Evolutionary conservation across 768 basidiomycete genomes (phyloP).

Genomic region (Lentinus brumalis): DNA sequence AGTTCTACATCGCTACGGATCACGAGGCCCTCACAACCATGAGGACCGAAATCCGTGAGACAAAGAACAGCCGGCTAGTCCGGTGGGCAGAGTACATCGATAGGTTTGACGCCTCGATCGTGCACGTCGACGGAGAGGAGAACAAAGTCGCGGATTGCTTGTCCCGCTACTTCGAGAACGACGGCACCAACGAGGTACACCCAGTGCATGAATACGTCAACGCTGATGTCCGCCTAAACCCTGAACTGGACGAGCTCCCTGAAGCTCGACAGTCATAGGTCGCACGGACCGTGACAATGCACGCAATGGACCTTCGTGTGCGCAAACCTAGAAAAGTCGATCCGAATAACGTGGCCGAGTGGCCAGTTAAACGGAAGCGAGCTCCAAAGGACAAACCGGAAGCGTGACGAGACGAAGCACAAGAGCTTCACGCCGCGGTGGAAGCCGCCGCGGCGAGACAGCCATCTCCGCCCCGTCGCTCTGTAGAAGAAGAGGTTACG

Average conservation of each 20-base stretch:
- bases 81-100: constrained; percentile 36
- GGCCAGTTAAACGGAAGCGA: no score
- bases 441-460: no score
- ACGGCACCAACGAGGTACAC: constrained; percentile 3
- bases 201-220: constrained; percentile 16
- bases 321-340: no score
- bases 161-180: constrained; percentile 30
- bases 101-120: constrained; percentile 30
- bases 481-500: no score
- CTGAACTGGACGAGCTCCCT: neutral
- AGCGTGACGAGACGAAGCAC: no score
- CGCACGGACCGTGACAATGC: neutral
- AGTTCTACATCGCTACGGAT: neutral
- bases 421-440: no score
- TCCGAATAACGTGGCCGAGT: no score
- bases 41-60: neutral
- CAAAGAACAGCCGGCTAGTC: constrained; percentile 22
- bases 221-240: constrained; percentile 1
- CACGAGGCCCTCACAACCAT: constrained; percentile 31
- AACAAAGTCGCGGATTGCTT: constrained; percentile 35
- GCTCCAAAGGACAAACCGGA: no score
- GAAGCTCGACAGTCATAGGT: neutral
- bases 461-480: no score
- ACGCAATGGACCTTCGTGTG: neutral
- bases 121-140: constrained; percentile 25